A percentile compares a stretch with the other conserved stretches of the same genome.
Conservation (phyloP, 1,139 yeast genomes). For the Debaryomyces singareniensis region DNA sequence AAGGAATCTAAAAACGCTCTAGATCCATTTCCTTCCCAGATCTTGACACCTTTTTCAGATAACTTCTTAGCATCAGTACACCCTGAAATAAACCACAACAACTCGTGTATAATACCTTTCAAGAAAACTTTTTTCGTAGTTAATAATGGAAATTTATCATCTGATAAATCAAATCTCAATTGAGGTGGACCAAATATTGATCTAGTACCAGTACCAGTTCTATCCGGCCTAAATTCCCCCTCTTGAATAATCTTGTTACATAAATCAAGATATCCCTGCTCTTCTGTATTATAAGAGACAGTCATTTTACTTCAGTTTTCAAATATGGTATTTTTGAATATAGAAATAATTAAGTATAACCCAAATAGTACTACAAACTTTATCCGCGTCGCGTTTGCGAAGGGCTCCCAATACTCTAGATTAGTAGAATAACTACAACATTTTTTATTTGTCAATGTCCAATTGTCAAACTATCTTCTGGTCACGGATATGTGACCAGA, state of each 20-base stretch:
- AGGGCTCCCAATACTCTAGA: too few species aligned
- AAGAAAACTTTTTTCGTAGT: conserved; percentile 92
- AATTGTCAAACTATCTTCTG: too few species aligned
- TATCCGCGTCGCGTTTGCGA: too few species aligned
- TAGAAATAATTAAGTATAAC: too few species aligned
- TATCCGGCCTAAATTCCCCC: conserved; percentile 88
- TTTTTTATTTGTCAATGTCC: too few species aligned
- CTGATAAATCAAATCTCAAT: conserved; percentile 67
- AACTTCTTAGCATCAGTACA: conserved; percentile 80
- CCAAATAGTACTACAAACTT: too few species aligned
- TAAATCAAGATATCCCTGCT: conserved; percentile 79
- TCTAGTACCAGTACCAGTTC: conserved; percentile 95
- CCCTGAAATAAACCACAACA: conserved; percentile 89
- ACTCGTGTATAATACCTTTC: conserved; percentile 81
- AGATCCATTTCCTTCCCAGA: conserved; percentile 99
- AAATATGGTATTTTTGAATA: too few species aligned
- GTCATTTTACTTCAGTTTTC: conserved; percentile 22
- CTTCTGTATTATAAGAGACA: conserved; percentile 42
- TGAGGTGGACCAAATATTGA: conserved; percentile 96
- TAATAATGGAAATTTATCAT: conserved; percentile 74
- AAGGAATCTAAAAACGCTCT: conserved; percentile 80
- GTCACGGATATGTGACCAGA: too few species aligned
- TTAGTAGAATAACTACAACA: too few species aligned
- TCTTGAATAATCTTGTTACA: conserved; percentile 69
- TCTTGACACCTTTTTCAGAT: conserved; percentile 78